Percentiles rank a stretch among this genome's conserved stretches.
These are phyloP conservation scores for Thielaviopsis populi DNA, from an alignment of 2,329 filamentous ascomycete species.

Conservation along the genomic window DNA sequence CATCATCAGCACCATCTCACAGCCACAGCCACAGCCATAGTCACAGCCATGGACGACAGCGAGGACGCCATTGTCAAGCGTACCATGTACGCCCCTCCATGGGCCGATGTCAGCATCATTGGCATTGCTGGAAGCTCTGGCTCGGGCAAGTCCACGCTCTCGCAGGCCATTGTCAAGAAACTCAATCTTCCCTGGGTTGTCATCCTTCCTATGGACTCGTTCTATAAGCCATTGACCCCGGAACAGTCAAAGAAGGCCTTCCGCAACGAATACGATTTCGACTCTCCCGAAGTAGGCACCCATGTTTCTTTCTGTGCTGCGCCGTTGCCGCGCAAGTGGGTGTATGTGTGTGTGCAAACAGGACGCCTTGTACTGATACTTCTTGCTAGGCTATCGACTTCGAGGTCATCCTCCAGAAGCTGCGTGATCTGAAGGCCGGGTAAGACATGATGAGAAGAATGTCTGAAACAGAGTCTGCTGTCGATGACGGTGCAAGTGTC, in stretches of 20 bases:
- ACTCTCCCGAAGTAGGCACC: slow-evolving; percentile 54
- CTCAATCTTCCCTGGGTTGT: slow-evolving; percentile 95
- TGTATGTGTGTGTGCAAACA: too few species aligned
- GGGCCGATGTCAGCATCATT: slow-evolving; percentile 93
- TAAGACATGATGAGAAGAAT: slow-evolving; percentile 29
- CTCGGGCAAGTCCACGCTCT: slow-evolving; percentile 84
- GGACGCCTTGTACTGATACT: not conserved
- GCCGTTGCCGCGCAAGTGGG: not conserved
- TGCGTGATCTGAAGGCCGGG: slow-evolving; percentile 83
- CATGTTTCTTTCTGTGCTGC: not conserved
- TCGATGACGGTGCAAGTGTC: too few species aligned
- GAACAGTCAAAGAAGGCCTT: slow-evolving; percentile 73
- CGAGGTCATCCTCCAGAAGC: slow-evolving; percentile 63
- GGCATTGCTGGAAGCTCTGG: slow-evolving; percentile 91
- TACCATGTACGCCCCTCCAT: slow-evolving; percentile 65
- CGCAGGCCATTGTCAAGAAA: slow-evolving; percentile 76
- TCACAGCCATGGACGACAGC: not conserved
- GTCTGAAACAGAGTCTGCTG: not conserved
- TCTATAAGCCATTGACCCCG: slow-evolving; percentile 76
- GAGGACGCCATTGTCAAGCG: slow-evolving; percentile 6
- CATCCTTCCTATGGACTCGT: slow-evolving; percentile 96
- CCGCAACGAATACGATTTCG: slow-evolving; percentile 87
- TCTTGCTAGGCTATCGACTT: slow-evolving; percentile 65
- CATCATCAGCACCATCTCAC: too few species aligned
- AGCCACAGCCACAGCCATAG: not conserved